Conservation (phyloP, 768 basidiomycete species). For the Phlebiopsis gigantea region DNA sequence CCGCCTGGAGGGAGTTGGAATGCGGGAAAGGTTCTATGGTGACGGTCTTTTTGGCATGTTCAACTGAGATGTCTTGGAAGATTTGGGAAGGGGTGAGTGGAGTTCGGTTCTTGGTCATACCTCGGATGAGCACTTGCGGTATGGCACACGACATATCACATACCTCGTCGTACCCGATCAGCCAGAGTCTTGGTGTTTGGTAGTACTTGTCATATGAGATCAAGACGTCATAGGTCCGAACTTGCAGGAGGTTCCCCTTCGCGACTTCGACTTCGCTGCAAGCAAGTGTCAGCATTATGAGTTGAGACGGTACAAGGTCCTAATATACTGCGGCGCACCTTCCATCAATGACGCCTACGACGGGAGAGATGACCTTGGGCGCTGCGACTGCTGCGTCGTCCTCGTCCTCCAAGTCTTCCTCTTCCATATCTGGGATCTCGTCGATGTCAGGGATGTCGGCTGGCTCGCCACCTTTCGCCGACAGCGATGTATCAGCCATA, state of each 20-base stretch:
- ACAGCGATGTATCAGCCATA: slow-evolving; percentile 24
- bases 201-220: slow-evolving; percentile 99
- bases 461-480: slow-evolving; percentile 26
- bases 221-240: slow-evolving; percentile 98
- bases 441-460: slow-evolving; percentile 79
- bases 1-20: slow-evolving; percentile 75
- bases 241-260: slow-evolving; percentile 85
- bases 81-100: slow-evolving; percentile 87
- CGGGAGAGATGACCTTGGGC: slow-evolving; percentile 36
- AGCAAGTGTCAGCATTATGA: not conserved
- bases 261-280: slow-evolving; percentile 57
- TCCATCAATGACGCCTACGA: slow-evolving; percentile 36
- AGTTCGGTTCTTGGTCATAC: slow-evolving; percentile 64
- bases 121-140: slow-evolving; percentile 1
- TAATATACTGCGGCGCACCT: slow-evolving; percentile 36
- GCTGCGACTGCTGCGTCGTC: slow-evolving; percentile 83
- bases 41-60: slow-evolving; percentile 97
- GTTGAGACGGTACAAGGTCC: slow-evolving; percentile 2
- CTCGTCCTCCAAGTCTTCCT: slow-evolving; percentile 82
- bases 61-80: slow-evolving; percentile 95
- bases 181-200: slow-evolving; percentile 97
- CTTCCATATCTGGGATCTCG: slow-evolving; percentile 99
- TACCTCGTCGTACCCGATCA: slow-evolving; percentile 96
- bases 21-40: slow-evolving; percentile 99
- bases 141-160: slow-evolving; percentile 8